Evolutionary conservation across 2,329 filamentous ascomycete species (phyloP).

Genomic region (Penicillium sclerotigenum): DNA sequence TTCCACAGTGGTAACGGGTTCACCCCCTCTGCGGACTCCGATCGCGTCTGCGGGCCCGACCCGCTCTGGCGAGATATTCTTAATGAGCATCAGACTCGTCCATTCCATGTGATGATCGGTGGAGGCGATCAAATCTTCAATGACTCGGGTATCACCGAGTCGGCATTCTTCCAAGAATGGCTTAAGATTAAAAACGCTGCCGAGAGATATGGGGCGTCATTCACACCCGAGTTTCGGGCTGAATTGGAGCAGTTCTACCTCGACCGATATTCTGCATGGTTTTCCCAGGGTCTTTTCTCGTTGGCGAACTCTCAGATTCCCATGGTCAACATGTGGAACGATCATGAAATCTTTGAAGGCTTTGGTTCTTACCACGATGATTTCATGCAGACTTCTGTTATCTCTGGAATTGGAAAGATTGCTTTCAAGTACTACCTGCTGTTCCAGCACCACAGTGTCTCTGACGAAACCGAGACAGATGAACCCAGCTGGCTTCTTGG

Average conservation of each 20-base stretch:
- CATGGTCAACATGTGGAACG: constrained; percentile 98
- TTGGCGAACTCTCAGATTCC: constrained; percentile 91
- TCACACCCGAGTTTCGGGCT: constrained; percentile 77
- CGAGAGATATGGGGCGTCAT: constrained; percentile 74
- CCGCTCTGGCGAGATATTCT: constrained; percentile 95
- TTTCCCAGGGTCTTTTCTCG: constrained; percentile 91
- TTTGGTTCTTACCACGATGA: constrained; percentile 90
- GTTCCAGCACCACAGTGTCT: constrained; percentile 91
- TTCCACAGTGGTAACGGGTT: constrained; percentile 98
- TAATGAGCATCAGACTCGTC: constrained; percentile 83
- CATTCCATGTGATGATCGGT: constrained; percentile 97
- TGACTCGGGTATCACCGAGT: constrained; percentile 74
- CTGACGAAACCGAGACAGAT: constrained; percentile 72
- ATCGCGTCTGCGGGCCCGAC: constrained; percentile 85
- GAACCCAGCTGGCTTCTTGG: constrained; percentile 94
- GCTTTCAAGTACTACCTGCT: constrained; percentile 99
- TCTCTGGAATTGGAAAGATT: constrained; percentile 82
- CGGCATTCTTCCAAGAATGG: constrained; percentile 78
- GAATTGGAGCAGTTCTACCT: constrained; percentile 89
- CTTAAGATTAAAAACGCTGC: constrained; percentile 73
- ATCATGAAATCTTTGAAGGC: constrained; percentile 88
- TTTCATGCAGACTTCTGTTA: constrained; percentile 87
- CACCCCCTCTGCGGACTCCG: constrained; percentile 70
- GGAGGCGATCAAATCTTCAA: constrained; percentile 98
- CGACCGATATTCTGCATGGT: constrained; percentile 87